Evolutionary conservation across 2,329 filamentous ascomycete species (phyloP).

Genomic region (Ceratocystis papillata): DNA sequence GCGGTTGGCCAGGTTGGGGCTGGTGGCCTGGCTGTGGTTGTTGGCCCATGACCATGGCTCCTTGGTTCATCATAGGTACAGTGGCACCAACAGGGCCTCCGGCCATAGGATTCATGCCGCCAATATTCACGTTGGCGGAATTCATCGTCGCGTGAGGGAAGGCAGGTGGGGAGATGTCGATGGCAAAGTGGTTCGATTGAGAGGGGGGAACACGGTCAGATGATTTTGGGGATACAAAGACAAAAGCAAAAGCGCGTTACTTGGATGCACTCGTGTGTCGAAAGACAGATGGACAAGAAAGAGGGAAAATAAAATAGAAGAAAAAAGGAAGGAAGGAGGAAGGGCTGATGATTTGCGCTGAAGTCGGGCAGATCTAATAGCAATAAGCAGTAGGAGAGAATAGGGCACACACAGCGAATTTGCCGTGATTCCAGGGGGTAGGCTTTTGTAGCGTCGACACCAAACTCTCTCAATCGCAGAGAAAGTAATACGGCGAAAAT

Average conservation of each 20-base stretch:
- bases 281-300: not conserved
- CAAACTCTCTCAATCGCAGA: conserved; percentile 1
- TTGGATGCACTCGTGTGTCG: not conserved
- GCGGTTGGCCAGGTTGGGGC: conserved; percentile 24
- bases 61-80: conserved; percentile 58
- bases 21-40: conserved; percentile 29
- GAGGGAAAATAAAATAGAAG: not conserved
- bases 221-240: not conserved
- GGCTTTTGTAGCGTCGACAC: conserved; percentile 5
- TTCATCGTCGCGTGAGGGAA: conserved; percentile 37
- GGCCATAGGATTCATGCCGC: conserved; percentile 55
- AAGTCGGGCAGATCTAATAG: conserved; percentile 3
- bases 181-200: conserved; percentile 7
- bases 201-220: not conserved
- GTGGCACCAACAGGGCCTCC: conserved; percentile 53
- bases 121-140: conserved; percentile 50
- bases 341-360: not conserved
- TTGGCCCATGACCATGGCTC: conserved; percentile 29
- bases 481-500: not conserved
- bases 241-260: not conserved
- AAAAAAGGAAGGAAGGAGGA: not conserved
- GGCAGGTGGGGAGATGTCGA: not conserved
- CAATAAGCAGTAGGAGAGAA: not conserved
- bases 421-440: not conserved
- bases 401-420: conserved; percentile 6